Evolutionary conservation across 805 yeast species (phyloP).

Genomic region (Priceomyces castillae): DNA sequence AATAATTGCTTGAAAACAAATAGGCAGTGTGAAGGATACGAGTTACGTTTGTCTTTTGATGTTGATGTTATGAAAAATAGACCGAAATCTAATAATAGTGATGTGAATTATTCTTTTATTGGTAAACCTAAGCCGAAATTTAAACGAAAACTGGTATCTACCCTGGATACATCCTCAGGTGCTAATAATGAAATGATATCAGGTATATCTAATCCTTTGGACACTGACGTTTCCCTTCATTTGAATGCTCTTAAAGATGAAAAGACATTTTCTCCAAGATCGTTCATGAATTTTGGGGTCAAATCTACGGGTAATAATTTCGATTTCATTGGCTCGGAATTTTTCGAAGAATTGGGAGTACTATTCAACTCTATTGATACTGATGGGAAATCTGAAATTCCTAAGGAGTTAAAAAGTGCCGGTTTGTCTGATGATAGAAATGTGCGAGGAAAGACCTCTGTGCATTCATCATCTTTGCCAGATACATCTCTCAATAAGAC

Average conservation of each 20-base stretch:
- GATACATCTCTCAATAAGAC: background rate
- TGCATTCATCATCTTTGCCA: background rate
- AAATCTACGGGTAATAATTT: constrained; percentile 15
- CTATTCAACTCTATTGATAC: constrained; percentile 11
- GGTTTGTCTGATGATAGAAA: background rate
- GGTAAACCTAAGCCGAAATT: constrained; percentile 7
- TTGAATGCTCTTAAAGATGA: background rate
- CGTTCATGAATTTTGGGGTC: background rate
- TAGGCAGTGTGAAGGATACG: constrained; percentile 50
- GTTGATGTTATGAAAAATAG: constrained; percentile 36
- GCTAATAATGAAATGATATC: background rate
- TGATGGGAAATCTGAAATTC: background rate
- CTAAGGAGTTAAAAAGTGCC: background rate
- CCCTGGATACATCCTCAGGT: background rate
- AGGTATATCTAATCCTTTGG: background rate
- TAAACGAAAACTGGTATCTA: background rate
- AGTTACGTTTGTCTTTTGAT: constrained; percentile 46
- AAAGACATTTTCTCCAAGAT: background rate
- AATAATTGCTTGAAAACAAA: constrained; percentile 45
- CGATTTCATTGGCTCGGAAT: constrained; percentile 21
- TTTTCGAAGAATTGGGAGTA: constrained; percentile 26
- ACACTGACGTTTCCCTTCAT: background rate
- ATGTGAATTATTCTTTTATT: background rate
- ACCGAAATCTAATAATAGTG: background rate
- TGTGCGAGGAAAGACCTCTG: background rate